These are phyloP conservation scores for Plenodomus biglobosus DNA, from an alignment of 2,329 filamentous ascomycete genomes.

Conservation along the genomic window DNA sequence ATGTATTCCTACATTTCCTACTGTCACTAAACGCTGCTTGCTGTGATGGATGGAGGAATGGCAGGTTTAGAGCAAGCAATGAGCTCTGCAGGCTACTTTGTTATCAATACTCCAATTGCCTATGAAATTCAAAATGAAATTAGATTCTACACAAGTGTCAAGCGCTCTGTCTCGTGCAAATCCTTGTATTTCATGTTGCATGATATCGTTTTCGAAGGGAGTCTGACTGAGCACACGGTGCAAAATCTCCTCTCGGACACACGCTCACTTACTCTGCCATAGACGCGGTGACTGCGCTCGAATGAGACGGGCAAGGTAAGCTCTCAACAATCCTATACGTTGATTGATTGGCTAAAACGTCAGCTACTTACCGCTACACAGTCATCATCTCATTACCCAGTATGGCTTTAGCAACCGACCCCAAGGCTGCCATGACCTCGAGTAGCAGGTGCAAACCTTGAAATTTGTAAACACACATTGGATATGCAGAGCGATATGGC, in stretches of 20 bases:
- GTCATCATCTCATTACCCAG: not conserved
- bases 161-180: too few species aligned
- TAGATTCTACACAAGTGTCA: not conserved
- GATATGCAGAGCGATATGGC: too few species aligned
- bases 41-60: constrained; percentile 16
- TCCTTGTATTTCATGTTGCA: too few species aligned
- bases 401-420: not conserved
- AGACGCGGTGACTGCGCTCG: not conserved
- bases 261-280: too few species aligned
- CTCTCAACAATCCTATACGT: not conserved
- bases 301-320: not conserved
- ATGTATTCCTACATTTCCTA: constrained; percentile 44
- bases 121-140: constrained; percentile 21
- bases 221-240: too few species aligned
- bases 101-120: constrained; percentile 38
- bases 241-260: too few species aligned
- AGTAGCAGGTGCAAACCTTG: not conserved
- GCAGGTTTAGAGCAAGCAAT: constrained; percentile 13
- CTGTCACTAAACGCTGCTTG: constrained; percentile 42
- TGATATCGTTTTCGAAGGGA: too few species aligned
- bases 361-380: not conserved
- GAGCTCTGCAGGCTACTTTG: constrained; percentile 22
- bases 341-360: not conserved
- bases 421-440: not conserved
- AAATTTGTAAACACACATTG: too few species aligned